Base-by-base conservation (phyloP, 768 basidiomycete genomes). In the Pulveroboletus sp. region DNA sequence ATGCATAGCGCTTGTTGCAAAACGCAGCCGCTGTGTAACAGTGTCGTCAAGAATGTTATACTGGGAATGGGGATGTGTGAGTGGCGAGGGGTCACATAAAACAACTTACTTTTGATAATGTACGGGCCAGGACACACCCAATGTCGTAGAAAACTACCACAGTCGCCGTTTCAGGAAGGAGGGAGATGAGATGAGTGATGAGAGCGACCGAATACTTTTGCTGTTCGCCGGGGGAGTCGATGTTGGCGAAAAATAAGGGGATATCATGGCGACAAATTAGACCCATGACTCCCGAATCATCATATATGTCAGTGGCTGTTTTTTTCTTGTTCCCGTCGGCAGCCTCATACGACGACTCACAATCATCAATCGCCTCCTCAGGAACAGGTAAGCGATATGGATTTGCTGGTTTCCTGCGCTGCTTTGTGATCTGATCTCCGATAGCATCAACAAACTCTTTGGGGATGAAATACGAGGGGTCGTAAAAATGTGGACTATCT, bases 371-470 rank as follows among this genome's bases (percentile, higher is more conserved):
- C 4, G 43, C 43, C n/a, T 43, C 43, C 22, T 43, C 31, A 2
- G 43, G 43, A 9, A 43, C n/a, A 3, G 6, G 1, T 43, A 6
- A 30, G 17, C 13, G 11, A 13, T 31, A 31, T 12, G 43, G 6
- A 12, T 20, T 2, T 5, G 9, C 30, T 4, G 43, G 43, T 13
- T 43, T 45, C 44, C 63, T 68, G 8, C 63, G 46, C 5, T 56
- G 56, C 0, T 40, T 12, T 1, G 56, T 55, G 6, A 76, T 71
- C 0, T 51, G 54, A 1, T 47, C 32, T 1, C 71, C 70, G n/a
- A 69, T 60, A 1, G 9, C 17, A 36, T 73, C 69, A 0, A 76
- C 70, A 40, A 1, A 61, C 3, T 43, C 54, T 30, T 73, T 72
- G 4, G 65, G 47, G 16, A 75, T 22, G 31, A 75, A 59, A 36